Conservation (phyloP, 2,329 filamentous ascomycete genomes). For the Fusarium pininemorale region DNA sequence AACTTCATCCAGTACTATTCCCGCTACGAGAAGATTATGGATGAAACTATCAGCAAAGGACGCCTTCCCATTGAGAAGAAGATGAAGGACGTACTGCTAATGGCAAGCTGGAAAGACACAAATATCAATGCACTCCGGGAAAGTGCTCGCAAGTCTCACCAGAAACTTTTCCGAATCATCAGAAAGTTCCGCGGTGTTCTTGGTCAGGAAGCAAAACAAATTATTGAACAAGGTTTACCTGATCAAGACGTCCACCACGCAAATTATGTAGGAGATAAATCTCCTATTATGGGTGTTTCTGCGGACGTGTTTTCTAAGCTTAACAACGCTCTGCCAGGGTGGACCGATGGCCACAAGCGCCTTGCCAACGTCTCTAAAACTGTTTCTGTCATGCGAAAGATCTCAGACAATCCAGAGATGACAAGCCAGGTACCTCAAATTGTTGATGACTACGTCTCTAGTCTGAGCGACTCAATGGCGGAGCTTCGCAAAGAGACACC, state of each 20-base stretch:
- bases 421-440: constrained; percentile 66
- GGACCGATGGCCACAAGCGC: constrained; percentile 64
- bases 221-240: constrained; percentile 69
- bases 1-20: constrained; percentile 83
- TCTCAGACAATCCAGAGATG: constrained; percentile 62
- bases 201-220: constrained; percentile 75
- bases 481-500: constrained; percentile 88
- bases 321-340: constrained; percentile 46
- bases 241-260: constrained; percentile 52
- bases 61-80: constrained; percentile 84
- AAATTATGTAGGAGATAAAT: neutral
- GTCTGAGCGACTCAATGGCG: constrained; percentile 72
- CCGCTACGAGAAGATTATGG: constrained; percentile 73
- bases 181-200: constrained; percentile 87
- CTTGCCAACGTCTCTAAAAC: constrained; percentile 77
- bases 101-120: constrained; percentile 98
- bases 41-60: constrained; percentile 72
- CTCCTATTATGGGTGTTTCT: constrained; percentile 10
- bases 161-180: constrained; percentile 90
- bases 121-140: constrained; percentile 91
- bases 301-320: constrained; percentile 31
- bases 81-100: constrained; percentile 89
- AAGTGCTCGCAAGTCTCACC: constrained; percentile 88
- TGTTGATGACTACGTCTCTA: constrained; percentile 73
- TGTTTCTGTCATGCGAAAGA: constrained; percentile 75